A percentile compares a stretch with the other conserved stretches of the same genome.
Evolutionary conservation across 192 early-diverging fungal genomes (phyloP).

Genomic region (Backusella circina): DNA sequence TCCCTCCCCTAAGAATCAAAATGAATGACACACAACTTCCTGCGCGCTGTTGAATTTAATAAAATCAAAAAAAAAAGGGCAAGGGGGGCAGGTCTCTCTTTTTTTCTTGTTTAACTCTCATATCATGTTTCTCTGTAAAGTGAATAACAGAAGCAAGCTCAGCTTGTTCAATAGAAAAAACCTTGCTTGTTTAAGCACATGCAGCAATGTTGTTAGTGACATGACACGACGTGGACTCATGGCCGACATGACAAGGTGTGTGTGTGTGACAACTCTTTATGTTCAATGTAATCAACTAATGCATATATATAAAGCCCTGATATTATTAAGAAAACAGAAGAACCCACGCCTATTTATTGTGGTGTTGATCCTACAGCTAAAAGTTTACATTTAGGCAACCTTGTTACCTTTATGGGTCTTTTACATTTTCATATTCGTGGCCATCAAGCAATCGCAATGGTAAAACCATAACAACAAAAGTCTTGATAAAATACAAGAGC

Average conservation of each 20-base stretch:
- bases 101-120: neutral
- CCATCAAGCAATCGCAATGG: conserved; percentile 79
- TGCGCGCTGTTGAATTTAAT: too few species aligned
- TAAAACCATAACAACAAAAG: conserved; percentile 34
- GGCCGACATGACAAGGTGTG: conserved; percentile 21
- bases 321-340: conserved; percentile 39
- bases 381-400: conserved; percentile 90
- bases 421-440: conserved; percentile 83
- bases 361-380: conserved; percentile 93
- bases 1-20: neutral
- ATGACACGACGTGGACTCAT: conserved; percentile 19
- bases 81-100: too few species aligned
- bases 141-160: neutral
- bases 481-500: neutral
- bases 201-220: conserved; percentile 19
- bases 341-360: conserved; percentile 68
- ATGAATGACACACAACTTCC: neutral
- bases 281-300: neutral
- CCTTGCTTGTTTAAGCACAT: neutral
- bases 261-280: neutral
- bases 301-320: conserved; percentile 34
- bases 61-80: too few species aligned
- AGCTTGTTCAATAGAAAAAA: neutral
- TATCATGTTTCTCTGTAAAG: neutral
- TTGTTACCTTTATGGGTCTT: conserved; percentile 79